Evolutionary conservation across 2,329 filamentous ascomycete genomes (phyloP), one percentile per base, ranked within the genome.

Genomic region (Colletotrichum zoysiae): DNA sequence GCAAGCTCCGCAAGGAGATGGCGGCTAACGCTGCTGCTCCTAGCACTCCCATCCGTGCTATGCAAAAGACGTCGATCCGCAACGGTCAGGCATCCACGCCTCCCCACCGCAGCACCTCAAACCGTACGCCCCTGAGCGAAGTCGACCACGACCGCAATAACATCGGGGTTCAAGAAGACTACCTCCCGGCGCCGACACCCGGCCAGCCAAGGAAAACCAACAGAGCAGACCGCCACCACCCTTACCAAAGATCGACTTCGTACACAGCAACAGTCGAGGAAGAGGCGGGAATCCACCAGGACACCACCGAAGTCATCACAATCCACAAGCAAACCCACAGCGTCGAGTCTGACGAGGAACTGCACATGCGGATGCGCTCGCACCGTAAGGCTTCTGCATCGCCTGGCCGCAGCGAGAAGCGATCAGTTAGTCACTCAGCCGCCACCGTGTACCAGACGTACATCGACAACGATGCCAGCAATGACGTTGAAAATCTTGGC

Each of bases 181-280:
- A 97, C 77, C 88, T 99, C 6, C 96, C 96, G 3, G 95, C 95
- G 0, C 96, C 96, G 3, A 99, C 96, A 5, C 96, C 96, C 0
- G 96, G 96, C 2, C 96, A 99, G 81, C 96, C 96, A 38, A 91
- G 96, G 74, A 98, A 99, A 86, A 93, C 92, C 20, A 92, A 91
- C 75, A 91, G 94, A 68, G 88, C 90, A 71, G 94, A 95, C 77
- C 90, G 92, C 35, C 92, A 94, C 76, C 89, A 95, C 80, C 90
- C 92, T 14, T 93, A 95, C 81, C 83, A 90, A 63, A 87, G 91
- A 68, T 87, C 86, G 33, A 81, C 86, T 75, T 79, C 88, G 40
- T 80, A 83, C 62, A 82, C 83, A 33, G 80, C 81, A 9, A 79
- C 81, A 9, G 77, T 80, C 2, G 84, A 84, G 67, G 88, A 88